Evolutionary conservation across 306 rosid species (phyloP).

Genomic region (Vigna nakashimae): DNA sequence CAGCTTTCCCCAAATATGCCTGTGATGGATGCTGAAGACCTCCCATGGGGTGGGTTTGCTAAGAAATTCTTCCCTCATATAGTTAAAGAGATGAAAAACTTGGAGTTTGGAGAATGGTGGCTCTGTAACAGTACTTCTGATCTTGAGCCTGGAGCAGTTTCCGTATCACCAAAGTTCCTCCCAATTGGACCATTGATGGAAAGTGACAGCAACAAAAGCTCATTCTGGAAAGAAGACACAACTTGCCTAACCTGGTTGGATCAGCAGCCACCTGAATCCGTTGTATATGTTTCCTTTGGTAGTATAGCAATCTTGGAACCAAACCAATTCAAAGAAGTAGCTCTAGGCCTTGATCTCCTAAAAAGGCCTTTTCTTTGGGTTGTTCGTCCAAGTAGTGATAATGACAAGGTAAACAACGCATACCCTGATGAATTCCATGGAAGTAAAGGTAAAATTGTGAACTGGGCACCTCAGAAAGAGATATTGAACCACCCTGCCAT

Average conservation of each 20-base stretch:
- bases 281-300: conserved; percentile 49
- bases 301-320: conserved; percentile 34
- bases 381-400: conserved; percentile 30
- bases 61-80: neutral
- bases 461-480: conserved; percentile 54
- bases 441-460: conserved; percentile 43
- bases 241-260: conserved; percentile 49
- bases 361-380: conserved; percentile 59
- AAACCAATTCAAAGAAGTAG: conserved; percentile 48
- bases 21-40: conserved; percentile 15
- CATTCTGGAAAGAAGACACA: conserved; percentile 50
- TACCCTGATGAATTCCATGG: conserved; percentile 46
- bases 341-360: conserved; percentile 44
- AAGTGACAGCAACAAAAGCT: neutral
- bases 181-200: conserved; percentile 52
- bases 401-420: conserved; percentile 3
- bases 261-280: conserved; percentile 45
- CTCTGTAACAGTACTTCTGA: conserved; percentile 44
- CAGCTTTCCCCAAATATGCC: conserved; percentile 44
- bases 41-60: conserved; percentile 23
- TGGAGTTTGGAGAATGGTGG: conserved; percentile 44
- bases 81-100: neutral
- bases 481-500: conserved; percentile 52
- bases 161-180: conserved; percentile 38
- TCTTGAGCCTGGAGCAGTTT: conserved; percentile 44